These are phyloP conservation scores for Citrus mangshanensis DNA, from an alignment of 345 rosid genomes.

Conservation along the genomic window DNA sequence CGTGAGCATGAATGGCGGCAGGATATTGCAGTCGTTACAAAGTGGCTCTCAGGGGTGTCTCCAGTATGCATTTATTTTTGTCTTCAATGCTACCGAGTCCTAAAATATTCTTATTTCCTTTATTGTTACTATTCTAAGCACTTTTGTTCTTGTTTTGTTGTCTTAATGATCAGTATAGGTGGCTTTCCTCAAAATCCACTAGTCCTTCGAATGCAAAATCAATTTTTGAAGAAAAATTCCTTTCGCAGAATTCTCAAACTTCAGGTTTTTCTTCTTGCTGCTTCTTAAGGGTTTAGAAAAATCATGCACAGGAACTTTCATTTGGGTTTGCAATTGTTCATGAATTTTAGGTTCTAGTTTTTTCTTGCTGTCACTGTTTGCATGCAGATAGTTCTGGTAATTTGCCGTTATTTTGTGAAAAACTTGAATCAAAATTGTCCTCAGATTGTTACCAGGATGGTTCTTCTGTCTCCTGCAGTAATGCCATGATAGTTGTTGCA, in stretches of 20 bases:
- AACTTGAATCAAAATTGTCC: not conserved
- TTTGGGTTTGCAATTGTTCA: not conserved
- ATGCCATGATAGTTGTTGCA: not conserved
- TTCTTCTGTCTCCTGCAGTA: not conserved
- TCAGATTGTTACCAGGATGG: not conserved
- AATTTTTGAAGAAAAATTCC: slow-evolving; percentile 92
- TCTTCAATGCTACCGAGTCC: slow-evolving; percentile 9
- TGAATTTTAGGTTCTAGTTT: not conserved
- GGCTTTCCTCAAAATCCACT: slow-evolving; percentile 94
- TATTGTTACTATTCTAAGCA: slow-evolving; percentile 13
- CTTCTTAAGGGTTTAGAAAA: slow-evolving; percentile 1
- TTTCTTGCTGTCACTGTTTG: not conserved
- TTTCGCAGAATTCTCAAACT: slow-evolving; percentile 86
- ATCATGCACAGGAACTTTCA: not conserved
- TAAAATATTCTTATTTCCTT: not conserved
- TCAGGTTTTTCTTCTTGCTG: slow-evolving; percentile 61
- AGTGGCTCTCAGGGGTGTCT: slow-evolving; percentile 94
- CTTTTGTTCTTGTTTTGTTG: slow-evolving; percentile 17
- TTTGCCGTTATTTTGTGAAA: not conserved
- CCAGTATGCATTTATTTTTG: slow-evolving; percentile 52
- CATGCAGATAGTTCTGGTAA: not conserved
- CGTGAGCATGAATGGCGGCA: slow-evolving; percentile 99
- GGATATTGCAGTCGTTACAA: slow-evolving; percentile 94
- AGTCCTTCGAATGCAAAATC: slow-evolving; percentile 57
- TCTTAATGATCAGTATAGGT: slow-evolving; percentile 80